Conservation (phyloP, 768 basidiomycete genomes). For the Serpula lacrymans region DNA sequence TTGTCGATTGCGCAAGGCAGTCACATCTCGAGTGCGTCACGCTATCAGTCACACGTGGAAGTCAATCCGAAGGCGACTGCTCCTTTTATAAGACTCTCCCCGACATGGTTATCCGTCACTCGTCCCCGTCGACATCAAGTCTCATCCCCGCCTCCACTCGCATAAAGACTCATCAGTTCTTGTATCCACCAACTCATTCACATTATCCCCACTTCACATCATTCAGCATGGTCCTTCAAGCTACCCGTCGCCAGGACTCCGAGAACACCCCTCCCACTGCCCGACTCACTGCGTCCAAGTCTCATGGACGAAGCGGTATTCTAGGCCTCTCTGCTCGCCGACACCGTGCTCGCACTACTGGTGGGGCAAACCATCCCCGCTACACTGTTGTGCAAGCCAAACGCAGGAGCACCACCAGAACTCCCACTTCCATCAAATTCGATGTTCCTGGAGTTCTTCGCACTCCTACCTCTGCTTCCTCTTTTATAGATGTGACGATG, state of each 20-base stretch:
- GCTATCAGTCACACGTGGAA: slow-evolving; percentile 3
- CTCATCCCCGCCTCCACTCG: neutral
- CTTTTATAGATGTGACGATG: slow-evolving; percentile 3
- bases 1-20: slow-evolving; percentile 26
- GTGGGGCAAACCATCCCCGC: slow-evolving; percentile 26
- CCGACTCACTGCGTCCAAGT: slow-evolving; percentile 5
- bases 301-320: slow-evolving; percentile 25
- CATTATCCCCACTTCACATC: neutral
- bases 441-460: slow-evolving; percentile 27
- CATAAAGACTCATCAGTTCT: neutral
- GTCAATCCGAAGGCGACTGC: slow-evolving; percentile 12
- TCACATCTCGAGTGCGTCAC: slow-evolving; percentile 29
- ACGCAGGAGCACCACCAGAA: slow-evolving; percentile 24
- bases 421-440: slow-evolving; percentile 23
- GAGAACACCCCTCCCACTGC: slow-evolving; percentile 33
- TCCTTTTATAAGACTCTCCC: slow-evolving; percentile 21
- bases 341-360: slow-evolving; percentile 34
- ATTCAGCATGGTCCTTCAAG: slow-evolving; percentile 24
- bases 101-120: slow-evolving; percentile 6
- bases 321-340: slow-evolving; percentile 31
- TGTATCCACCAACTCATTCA: neutral
- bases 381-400: slow-evolving; percentile 38
- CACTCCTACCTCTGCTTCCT: no score
- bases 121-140: slow-evolving; percentile 9
- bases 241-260: slow-evolving; percentile 19